Conservation (phyloP, 768 basidiomycete genomes). For the Chalciporus sphaerocephalus region DNA sequence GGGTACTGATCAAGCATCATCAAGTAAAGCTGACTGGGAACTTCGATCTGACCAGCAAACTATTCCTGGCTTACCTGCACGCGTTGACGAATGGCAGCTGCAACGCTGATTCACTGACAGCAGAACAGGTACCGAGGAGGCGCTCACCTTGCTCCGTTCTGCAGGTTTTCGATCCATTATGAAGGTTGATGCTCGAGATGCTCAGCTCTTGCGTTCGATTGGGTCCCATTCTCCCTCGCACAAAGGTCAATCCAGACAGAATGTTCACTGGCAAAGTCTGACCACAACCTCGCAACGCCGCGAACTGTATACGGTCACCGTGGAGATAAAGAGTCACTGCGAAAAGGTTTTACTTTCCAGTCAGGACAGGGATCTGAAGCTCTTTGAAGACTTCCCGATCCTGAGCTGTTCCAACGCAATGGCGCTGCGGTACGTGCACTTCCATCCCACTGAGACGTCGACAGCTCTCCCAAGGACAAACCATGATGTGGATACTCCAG, state of each 20-base stretch:
- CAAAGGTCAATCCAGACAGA: slow-evolving; percentile 40
- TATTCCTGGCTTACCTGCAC: slow-evolving; percentile 42
- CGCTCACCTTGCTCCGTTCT: slow-evolving; percentile 36
- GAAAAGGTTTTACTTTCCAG: slow-evolving; percentile 9
- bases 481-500: slow-evolving; percentile 7
- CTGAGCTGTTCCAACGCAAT: slow-evolving; percentile 3
- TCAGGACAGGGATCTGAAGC: background rate
- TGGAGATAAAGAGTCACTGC: slow-evolving; percentile 26
- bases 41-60: slow-evolving; percentile 19
- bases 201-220: slow-evolving; percentile 32
- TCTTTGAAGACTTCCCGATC: background rate
- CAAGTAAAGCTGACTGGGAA: no score
- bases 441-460: slow-evolving; percentile 9
- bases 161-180: slow-evolving; percentile 38
- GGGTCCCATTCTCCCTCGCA: slow-evolving; percentile 30
- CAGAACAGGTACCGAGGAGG: slow-evolving; percentile 43
- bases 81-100: slow-evolving; percentile 37
- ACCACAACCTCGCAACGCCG: slow-evolving; percentile 27
- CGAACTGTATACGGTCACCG: slow-evolving; percentile 18
- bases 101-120: slow-evolving; percentile 41
- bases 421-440: slow-evolving; percentile 5
- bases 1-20: slow-evolving; percentile 1
- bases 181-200: slow-evolving; percentile 25
- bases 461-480: background rate
- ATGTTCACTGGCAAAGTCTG: slow-evolving; percentile 29